A percentile compares a stretch with the other conserved stretches of the same genome.
phyloP scores from a whole-genome alignment of 1,284 basidiomycete genomes.

The Ceratobasidium sp. region DNA sequence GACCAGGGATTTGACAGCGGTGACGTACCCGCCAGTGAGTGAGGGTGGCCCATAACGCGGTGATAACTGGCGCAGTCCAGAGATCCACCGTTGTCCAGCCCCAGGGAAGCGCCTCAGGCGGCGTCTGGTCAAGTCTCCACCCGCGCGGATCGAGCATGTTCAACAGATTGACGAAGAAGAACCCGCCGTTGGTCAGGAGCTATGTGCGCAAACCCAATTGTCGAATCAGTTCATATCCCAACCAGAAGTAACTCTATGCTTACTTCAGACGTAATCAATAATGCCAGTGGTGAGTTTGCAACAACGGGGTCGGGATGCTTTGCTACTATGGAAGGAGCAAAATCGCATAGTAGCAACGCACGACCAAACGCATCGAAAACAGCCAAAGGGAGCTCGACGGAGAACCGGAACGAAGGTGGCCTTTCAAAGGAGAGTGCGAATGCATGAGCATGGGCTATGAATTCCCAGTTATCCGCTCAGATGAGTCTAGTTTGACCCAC shows the following conservation, averaged over 20 bases:
- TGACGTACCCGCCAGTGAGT: slow-evolving; percentile 44
- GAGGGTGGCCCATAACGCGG: slow-evolving; percentile 48
- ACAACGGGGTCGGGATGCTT: slow-evolving; percentile 43
- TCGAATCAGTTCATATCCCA: neutral
- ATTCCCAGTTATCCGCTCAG: slow-evolving; percentile 16
- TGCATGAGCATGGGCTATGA: slow-evolving; percentile 2
- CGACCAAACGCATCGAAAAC: slow-evolving; percentile 48
- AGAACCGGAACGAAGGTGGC: slow-evolving; percentile 36
- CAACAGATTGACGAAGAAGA: slow-evolving; percentile 50
- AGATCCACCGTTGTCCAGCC: slow-evolving; percentile 49
- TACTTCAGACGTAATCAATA: slow-evolving; percentile 49
- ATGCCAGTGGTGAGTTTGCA: slow-evolving; percentile 44
- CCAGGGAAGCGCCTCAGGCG: slow-evolving; percentile 48
- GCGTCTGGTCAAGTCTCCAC: slow-evolving; percentile 47
- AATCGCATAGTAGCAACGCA: slow-evolving; percentile 48
- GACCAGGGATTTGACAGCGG: neutral
- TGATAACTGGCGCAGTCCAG: slow-evolving; percentile 47
- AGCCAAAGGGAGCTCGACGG: slow-evolving; percentile 47
- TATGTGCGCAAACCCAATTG: slow-evolving; percentile 12
- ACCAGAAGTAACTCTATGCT: neutral
- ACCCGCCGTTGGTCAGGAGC: slow-evolving; percentile 49
- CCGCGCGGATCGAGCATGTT: slow-evolving; percentile 48
- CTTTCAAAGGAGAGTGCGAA: neutral
- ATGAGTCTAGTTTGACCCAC: slow-evolving; percentile 21
- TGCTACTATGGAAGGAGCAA: slow-evolving; percentile 36